Base-by-base conservation (phyloP, 2,329 filamentous ascomycete genomes). In the Curvularia lunata region DNA sequence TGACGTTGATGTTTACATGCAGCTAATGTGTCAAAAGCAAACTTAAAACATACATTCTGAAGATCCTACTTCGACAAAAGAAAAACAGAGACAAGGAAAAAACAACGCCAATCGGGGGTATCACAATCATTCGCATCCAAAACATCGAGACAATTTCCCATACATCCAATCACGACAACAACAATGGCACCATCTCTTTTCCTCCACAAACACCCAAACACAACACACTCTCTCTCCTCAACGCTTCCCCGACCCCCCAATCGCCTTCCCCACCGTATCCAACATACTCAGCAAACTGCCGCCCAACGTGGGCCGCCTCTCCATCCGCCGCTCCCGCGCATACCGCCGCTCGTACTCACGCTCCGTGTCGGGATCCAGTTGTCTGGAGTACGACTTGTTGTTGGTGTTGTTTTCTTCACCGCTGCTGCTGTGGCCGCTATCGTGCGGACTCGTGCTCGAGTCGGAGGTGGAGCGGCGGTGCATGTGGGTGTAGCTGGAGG, bases 261-360 rank as follows among this genome's bases (percentile, higher is more conserved):
- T 45, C 10, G 46, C 23, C 42, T 45, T 52, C 3, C 62, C 60
- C n/a, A 66, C 41, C 43, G 60, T 66, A 30, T 54, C 59, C 12
- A 67, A 41, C 30, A 59, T 18, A 40, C 56, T 65, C 48, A 66
- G 56, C 54, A 72, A 28, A 52, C 69, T 71, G 2, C 61, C 71
- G 1, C 72, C 72, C 9, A 73, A 48, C 41, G 72, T 73, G 4
- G 72, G 72, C 49, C 72, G 50, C 4, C 59, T 58, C 57, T 73
- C 68, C 18, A 68, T 18, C 32, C 62, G 59, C 49, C 55, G 56
- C 25, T 67, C 59, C 53, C 50, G 59, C 5, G 62, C 58, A 41
- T 66, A 69, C 28, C 58, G 51, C 27, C 25, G 52, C 25, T 68
- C 50, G 13, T 68, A 69, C 49, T 54, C 56, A 7, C 43, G 40